These are phyloP conservation scores for Trichomonas gallinae DNA, from an alignment of 208 protist species.

Conservation along the genomic window DNA sequence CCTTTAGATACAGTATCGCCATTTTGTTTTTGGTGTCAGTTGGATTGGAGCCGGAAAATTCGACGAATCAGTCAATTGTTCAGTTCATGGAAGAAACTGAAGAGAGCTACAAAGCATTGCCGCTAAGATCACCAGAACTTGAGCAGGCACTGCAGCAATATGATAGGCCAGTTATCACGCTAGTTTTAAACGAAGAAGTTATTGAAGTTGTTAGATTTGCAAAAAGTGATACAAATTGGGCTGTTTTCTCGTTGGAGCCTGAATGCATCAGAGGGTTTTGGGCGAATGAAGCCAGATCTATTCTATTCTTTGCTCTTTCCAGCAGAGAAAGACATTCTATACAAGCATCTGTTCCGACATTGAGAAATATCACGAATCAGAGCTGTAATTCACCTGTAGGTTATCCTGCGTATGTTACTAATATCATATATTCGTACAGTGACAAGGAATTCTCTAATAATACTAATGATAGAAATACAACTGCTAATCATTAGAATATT, in stretches of 20 bases:
- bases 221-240: background rate
- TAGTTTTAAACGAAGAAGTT: background rate
- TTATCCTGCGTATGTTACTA: background rate
- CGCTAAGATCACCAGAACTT: background rate
- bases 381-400: constrained; percentile 7
- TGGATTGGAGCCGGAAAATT: background rate
- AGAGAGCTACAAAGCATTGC: background rate
- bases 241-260: background rate
- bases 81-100: background rate
- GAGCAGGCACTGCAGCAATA: background rate
- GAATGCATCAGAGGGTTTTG: background rate
- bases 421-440: background rate
- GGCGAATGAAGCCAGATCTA: background rate
- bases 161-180: background rate
- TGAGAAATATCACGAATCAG: background rate
- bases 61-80: background rate
- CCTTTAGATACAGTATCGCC: background rate
- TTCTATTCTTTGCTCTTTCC: background rate
- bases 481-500: too few species aligned
- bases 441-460: background rate
- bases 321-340: constrained; percentile 11
- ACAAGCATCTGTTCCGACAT: background rate
- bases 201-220: background rate
- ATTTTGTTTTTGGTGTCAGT: background rate
- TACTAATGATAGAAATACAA: too few species aligned